Evolutionary conservation across 768 basidiomycete genomes (phyloP), one percentile per base, ranked within the genome.

Genomic region (Hygrophoropsis aurantiaca): DNA sequence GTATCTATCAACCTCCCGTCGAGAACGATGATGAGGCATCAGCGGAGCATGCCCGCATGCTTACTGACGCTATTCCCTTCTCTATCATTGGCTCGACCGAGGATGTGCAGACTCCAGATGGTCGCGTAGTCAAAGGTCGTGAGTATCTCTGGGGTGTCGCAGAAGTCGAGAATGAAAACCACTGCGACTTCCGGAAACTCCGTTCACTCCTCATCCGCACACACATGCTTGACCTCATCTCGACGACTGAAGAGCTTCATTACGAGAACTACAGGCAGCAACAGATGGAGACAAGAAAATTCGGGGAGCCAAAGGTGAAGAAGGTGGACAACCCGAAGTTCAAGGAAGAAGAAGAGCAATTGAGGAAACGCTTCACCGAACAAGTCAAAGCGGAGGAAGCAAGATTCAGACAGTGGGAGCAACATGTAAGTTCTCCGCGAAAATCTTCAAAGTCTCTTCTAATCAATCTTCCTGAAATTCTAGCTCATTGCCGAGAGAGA

Each of bases 81-180:
- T 97, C 94, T 18, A 97, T 99, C 69, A 98, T 99, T 60, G 97
- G 97, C 25, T 93, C 89, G 19, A 97, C 91, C 0, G 85, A 94
- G 62, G 95, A 99, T 55, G 95, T 99, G 39, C 80, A 81, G 59
- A 97, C 92, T 3, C 71, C 77, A 19, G 95, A 98, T 63, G 97
- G 97, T 10, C 83, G 94, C 47, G 70, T 82, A 26, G 97, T 99
- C 63, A 98, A 98, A 72, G 97, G 97, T 38, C 85, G 97, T 59
- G 91, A 98, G 69, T 99, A 99, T 65, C 83, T 95, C 11, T 99
- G 97, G 97, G 97, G 97, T 77, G 94, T 99, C n/a, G 97, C 97
- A 8, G 97, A 99, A 77, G 95, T 99, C 51, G 97, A 99, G 72
- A 98, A 99, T 65, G 97, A 99, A 74, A 87, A 87, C 66, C 97